These are phyloP conservation scores for Sporothrix euskadiensis DNA, from an alignment of 2,329 filamentous ascomycete species.

Conservation along the genomic window DNA sequence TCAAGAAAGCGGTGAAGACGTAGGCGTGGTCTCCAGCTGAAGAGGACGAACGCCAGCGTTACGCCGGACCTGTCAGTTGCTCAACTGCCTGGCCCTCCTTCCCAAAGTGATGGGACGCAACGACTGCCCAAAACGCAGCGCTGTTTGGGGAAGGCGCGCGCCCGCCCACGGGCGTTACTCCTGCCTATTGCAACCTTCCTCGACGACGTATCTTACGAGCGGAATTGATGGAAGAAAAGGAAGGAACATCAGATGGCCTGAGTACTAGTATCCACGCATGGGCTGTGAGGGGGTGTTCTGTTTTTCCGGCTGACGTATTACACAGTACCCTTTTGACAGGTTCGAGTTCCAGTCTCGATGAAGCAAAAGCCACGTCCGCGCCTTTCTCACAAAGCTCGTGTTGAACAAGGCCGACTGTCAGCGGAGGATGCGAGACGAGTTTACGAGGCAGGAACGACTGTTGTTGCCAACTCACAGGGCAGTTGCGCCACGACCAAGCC, in stretches of 20 bases:
- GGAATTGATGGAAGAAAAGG: neutral
- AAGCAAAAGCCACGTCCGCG: neutral
- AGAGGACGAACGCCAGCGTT: neutral
- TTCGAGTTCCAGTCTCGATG: neutral
- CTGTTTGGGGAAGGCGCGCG: neutral
- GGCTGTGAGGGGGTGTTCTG: too few relatives aligned
- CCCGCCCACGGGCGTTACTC: neutral
- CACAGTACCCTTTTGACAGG: neutral
- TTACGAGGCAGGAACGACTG: neutral
- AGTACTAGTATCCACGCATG: neutral
- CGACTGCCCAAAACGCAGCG: neutral
- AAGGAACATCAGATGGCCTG: neutral
- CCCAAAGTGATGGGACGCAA: slow-evolving; percentile 8
- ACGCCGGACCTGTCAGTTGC: neutral
- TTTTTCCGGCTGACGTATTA: too few relatives aligned
- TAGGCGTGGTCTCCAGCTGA: neutral
- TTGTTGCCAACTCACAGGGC: neutral
- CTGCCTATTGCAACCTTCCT: slow-evolving; percentile 1
- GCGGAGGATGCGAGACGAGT: neutral
- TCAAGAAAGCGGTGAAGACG: slow-evolving; percentile 1
- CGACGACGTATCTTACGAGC: neutral
- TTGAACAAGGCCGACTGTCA: neutral
- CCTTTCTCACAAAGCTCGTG: slow-evolving; percentile 7
- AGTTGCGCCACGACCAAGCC: neutral
- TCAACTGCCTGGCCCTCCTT: slow-evolving; percentile 4